Evolutionary conservation across 768 basidiomycete species (phyloP).

Genomic region (Coprinopsis marcescibilis): DNA sequence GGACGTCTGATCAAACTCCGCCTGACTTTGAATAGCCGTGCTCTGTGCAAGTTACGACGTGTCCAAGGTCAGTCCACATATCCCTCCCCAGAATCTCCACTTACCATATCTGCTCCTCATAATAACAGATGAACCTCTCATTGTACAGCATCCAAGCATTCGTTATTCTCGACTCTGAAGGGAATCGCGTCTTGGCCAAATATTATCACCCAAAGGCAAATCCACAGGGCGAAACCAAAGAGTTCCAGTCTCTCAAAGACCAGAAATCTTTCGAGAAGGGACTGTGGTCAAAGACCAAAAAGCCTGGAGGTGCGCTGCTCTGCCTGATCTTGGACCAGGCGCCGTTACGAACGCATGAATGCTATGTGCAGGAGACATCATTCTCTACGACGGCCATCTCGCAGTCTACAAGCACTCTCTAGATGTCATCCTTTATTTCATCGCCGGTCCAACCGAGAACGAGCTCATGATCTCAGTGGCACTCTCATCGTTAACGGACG

Average conservation of each 20-base stretch:
- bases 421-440: conserved; percentile 92
- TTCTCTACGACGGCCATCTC: conserved; percentile 85
- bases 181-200: conserved; percentile 91
- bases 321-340: not conserved
- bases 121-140: conserved; percentile 63
- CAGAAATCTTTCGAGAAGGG: conserved; percentile 95
- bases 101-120: conserved; percentile 1
- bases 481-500: conserved; percentile 80
- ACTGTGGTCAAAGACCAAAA: conserved; percentile 92
- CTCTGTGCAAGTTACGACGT: conserved; percentile 14
- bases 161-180: conserved; percentile 91
- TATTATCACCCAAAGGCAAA: conserved; percentile 81
- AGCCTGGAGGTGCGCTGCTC: conserved; percentile 68
- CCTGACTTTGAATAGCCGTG: conserved; percentile 3
- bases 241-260: conserved; percentile 74
- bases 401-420: conserved; percentile 91
- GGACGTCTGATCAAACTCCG: conserved; percentile 17
- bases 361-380: conserved; percentile 72
- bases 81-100: not conserved
- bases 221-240: conserved; percentile 56
- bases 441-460: conserved; percentile 84
- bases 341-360: too few relatives aligned
- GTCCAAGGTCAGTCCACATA: conserved; percentile 18
- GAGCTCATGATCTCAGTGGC: conserved; percentile 93
- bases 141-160: conserved; percentile 86